Conservation (phyloP, 2,329 filamentous ascomycete species). For the Exophiala oligosperma region DNA sequence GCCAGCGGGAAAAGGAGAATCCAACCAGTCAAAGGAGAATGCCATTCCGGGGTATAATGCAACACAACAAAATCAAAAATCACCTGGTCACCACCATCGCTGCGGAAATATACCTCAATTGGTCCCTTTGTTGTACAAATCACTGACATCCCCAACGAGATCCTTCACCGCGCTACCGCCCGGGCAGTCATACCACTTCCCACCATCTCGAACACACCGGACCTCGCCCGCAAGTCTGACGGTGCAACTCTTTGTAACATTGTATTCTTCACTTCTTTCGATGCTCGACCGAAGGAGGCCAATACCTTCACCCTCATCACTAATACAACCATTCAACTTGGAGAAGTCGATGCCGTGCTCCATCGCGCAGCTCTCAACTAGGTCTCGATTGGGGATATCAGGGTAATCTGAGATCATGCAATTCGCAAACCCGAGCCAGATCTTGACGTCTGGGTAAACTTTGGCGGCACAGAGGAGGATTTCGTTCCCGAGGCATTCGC, state of each 20-base stretch:
- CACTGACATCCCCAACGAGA: slow-evolving; percentile 74
- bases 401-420: slow-evolving; percentile 77
- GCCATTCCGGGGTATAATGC: slow-evolving; percentile 20
- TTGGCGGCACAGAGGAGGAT: slow-evolving; percentile 86
- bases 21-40: not conserved
- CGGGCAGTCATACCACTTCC: slow-evolving; percentile 52
- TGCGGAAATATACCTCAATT: slow-evolving; percentile 26
- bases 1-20: not conserved
- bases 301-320: slow-evolving; percentile 53
- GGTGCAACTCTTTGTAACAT: slow-evolving; percentile 73
- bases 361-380: slow-evolving; percentile 83
- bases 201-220: slow-evolving; percentile 76
- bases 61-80: not conserved
- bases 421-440: slow-evolving; percentile 88
- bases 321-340: slow-evolving; percentile 77
- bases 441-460: slow-evolving; percentile 62
- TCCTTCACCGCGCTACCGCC: slow-evolving; percentile 51
- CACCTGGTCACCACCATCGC: not conserved
- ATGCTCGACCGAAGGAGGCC: slow-evolving; percentile 46
- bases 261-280: slow-evolving; percentile 58
- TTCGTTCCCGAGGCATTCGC: slow-evolving; percentile 92
- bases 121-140: slow-evolving; percentile 53
- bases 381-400: slow-evolving; percentile 72
- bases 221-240: slow-evolving; percentile 74
- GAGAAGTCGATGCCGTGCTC: slow-evolving; percentile 87